Conservation (phyloP, 1,284 basidiomycete species). For the Cryptococcus hybrid region DNA sequence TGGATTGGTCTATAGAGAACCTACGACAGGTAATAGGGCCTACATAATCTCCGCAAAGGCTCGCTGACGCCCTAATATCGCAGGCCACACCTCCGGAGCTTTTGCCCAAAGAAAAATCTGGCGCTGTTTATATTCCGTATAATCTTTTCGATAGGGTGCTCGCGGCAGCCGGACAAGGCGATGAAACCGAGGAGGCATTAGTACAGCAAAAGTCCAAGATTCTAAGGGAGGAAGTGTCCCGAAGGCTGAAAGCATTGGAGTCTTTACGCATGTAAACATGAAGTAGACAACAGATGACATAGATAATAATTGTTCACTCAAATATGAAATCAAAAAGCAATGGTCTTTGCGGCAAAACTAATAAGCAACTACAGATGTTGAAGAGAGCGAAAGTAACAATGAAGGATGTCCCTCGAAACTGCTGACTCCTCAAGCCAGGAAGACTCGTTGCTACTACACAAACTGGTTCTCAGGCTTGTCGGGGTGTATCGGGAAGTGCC, state of each 20-base stretch:
- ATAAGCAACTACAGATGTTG: no score
- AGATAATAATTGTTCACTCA: no score
- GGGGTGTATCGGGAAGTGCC: no score
- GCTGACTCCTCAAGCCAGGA: no score
- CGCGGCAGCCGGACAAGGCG: conserved; percentile 54
- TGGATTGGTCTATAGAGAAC: conserved; percentile 67
- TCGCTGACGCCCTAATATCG: no score
- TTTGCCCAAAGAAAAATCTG: conserved; percentile 59
- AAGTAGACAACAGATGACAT: no score
- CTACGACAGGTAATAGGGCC: conserved; percentile 61
- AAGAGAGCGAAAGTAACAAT: no score
- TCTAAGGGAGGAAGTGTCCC: conserved; percentile 25
- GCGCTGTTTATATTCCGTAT: conserved; percentile 75
- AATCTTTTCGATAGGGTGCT: conserved; percentile 83
- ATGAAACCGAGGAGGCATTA: conserved; percentile 22
- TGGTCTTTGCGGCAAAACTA: no score
- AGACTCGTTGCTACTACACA: no score
- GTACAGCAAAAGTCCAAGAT: conserved; percentile 30
- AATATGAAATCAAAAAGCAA: no score
- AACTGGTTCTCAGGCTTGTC: no score
- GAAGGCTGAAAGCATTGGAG: conserved; percentile 14
- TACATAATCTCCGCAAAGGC: background rate
- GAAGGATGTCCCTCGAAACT: no score
- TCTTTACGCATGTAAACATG: background rate
- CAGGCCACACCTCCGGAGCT: conserved; percentile 62